Conservation (phyloP, 1,284 basidiomycete genomes). For the Cutaneotrichosporon cavernicola region DNA sequence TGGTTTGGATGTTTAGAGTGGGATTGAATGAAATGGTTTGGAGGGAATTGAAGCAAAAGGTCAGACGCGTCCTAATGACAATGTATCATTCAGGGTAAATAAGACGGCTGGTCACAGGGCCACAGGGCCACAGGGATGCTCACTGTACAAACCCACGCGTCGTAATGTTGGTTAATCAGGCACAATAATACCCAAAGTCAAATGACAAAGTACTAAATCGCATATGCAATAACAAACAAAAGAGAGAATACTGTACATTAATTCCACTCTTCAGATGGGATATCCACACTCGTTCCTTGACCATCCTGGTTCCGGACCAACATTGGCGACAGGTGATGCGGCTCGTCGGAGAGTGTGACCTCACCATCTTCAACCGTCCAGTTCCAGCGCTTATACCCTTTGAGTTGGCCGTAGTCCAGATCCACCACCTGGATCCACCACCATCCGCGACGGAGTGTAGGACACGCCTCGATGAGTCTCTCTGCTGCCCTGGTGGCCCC, state of each 20-base stretch:
- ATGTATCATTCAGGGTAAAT: not conserved
- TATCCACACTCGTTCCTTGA: constrained; percentile 4
- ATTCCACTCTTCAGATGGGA: constrained; percentile 13
- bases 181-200: no score
- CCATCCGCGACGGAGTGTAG: constrained; percentile 2
- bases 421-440: constrained; percentile 20
- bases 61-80: not conserved
- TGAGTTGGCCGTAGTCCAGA: constrained; percentile 19
- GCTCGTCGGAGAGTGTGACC: not conserved
- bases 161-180: not conserved
- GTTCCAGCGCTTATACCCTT: constrained; percentile 12
- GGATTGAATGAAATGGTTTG: not conserved
- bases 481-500: not conserved
- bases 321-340: constrained; percentile 11
- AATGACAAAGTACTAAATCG: not conserved
- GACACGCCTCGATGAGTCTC: not conserved
- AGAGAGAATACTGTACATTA: not conserved
- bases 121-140: no score
- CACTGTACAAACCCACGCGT: no score
- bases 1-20: not conserved
- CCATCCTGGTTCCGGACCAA: constrained; percentile 19
- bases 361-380: constrained; percentile 7
- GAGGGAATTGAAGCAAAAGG: not conserved
- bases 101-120: no score
- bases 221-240: not conserved